Evolutionary conservation across 1,284 basidiomycete species (phyloP).

Genomic region (Rhodotorula mucilaginosa): DNA sequence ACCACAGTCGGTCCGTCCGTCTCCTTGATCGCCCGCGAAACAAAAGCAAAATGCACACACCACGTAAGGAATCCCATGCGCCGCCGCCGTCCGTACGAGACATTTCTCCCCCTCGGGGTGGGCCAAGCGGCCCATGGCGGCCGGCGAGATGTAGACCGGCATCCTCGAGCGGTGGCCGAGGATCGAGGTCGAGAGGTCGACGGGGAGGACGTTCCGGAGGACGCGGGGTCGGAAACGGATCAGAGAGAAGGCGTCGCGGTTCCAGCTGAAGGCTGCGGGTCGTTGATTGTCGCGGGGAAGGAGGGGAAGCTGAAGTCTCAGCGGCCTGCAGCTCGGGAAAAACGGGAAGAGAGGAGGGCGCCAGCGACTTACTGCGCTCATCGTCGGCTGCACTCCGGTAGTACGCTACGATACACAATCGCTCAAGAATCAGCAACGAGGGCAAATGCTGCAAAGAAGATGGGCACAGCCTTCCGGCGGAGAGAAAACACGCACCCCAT

Average conservation of each 20-base stretch:
- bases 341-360: too few relatives aligned
- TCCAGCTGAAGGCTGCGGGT: slow-evolving; percentile 13
- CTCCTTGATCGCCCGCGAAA: not conserved
- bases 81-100: slow-evolving; percentile 32
- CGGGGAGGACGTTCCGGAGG: slow-evolving; percentile 67
- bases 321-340: too few relatives aligned
- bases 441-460: not conserved
- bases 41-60: not conserved
- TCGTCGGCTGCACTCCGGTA: slow-evolving; percentile 80
- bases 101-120: slow-evolving; percentile 40
- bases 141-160: slow-evolving; percentile 81
- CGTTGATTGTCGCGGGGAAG: not conserved
- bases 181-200: slow-evolving; percentile 73
- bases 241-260: slow-evolving; percentile 17
- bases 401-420: slow-evolving; percentile 56
- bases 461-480: too few relatives aligned
- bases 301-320: not conserved
- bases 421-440: not conserved
- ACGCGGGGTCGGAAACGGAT: slow-evolving; percentile 78
- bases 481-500: slow-evolving; percentile 26
- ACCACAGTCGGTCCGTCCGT: not conserved
- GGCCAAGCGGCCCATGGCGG: slow-evolving; percentile 50
- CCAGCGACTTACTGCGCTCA: slow-evolving; percentile 62
- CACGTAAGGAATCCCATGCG: slow-evolving; percentile 35
- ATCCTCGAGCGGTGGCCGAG: slow-evolving; percentile 71